Conservation (phyloP, 75 land plant genomes). For the Cupressus sempervirens region DNA sequence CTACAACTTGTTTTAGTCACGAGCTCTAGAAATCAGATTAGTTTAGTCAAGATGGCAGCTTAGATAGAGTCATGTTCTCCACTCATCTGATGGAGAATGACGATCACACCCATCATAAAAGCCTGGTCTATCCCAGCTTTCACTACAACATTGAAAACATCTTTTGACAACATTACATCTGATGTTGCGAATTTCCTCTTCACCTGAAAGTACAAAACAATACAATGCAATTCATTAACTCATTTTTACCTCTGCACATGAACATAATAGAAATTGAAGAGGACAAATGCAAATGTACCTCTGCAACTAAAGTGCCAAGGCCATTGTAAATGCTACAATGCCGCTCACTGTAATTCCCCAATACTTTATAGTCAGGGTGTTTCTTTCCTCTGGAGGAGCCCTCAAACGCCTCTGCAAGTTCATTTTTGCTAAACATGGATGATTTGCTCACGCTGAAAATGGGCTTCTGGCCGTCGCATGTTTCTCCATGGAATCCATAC, state of each 20-base stretch:
- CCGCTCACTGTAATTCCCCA: background rate
- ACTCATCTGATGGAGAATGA: slow-evolving; percentile 2
- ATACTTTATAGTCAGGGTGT: background rate
- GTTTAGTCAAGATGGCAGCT: too few species aligned
- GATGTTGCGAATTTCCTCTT: background rate
- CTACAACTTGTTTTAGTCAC: too few species aligned
- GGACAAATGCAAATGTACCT: background rate
- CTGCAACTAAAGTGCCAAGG: background rate
- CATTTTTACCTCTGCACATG: background rate
- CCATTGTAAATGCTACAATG: slow-evolving; percentile 1
- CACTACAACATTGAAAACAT: background rate
- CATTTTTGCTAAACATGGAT: background rate
- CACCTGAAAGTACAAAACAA: background rate
- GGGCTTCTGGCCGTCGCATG: too few species aligned
- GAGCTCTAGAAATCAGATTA: background rate
- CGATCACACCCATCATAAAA: slow-evolving; percentile 4
- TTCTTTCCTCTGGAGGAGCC: background rate
- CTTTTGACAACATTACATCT: slow-evolving; percentile 3
- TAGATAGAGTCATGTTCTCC: background rate
- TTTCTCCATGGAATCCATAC: background rate
- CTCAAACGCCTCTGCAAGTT: background rate
- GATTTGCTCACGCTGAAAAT: background rate
- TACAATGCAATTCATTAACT: background rate
- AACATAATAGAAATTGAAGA: too few species aligned
- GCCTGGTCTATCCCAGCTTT: background rate